phyloP scores from a whole-genome alignment of 148 eudicot species.

The Persicaria tinctoria region DNA sequence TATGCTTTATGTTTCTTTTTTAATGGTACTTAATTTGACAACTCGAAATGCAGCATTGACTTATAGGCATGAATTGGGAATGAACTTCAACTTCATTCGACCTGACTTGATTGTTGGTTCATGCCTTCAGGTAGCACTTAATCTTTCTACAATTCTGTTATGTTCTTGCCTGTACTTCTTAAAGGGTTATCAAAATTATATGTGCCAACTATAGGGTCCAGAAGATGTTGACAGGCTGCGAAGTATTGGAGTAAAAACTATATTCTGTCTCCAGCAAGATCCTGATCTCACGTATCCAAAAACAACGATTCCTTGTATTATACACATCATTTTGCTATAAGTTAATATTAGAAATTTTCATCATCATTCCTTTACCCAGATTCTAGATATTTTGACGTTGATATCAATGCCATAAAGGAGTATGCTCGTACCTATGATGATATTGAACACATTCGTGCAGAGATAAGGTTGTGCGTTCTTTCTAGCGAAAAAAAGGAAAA shows the following conservation, averaged over 20 bases:
- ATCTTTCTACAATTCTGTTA: too few species aligned
- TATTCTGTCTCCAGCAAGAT: constrained; percentile 89
- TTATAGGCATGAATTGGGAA: constrained; percentile 92
- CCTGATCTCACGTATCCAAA: constrained; percentile 91
- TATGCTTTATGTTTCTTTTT: constrained; percentile 5
- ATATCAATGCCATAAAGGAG: constrained; percentile 66
- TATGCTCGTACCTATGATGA: constrained; percentile 57
- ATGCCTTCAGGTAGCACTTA: too few species aligned
- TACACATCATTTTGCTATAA: background rate
- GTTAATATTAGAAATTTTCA: too few species aligned
- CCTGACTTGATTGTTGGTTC: constrained; percentile 31
- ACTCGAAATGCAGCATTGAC: constrained; percentile 57
- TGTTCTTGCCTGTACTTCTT: too few species aligned
- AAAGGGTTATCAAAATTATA: too few species aligned
- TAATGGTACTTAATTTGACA: constrained; percentile 8
- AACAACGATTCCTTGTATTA: background rate
- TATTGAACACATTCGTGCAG: constrained; percentile 90
- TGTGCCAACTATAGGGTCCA: constrained; percentile 62
- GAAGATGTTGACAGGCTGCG: constrained; percentile 94
- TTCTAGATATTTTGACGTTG: constrained; percentile 84
- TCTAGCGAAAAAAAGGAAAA: background rate
- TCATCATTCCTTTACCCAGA: constrained; percentile 29
- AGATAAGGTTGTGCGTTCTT: constrained; percentile 55
- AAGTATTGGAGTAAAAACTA: constrained; percentile 66
- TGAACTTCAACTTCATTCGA: constrained; percentile 85